Percentiles rank a stretch among this genome's conserved stretches.
These are phyloP conservation scores for Abelmoschus esculentus DNA, from an alignment of 345 rosid species.

Conservation along the genomic window DNA sequence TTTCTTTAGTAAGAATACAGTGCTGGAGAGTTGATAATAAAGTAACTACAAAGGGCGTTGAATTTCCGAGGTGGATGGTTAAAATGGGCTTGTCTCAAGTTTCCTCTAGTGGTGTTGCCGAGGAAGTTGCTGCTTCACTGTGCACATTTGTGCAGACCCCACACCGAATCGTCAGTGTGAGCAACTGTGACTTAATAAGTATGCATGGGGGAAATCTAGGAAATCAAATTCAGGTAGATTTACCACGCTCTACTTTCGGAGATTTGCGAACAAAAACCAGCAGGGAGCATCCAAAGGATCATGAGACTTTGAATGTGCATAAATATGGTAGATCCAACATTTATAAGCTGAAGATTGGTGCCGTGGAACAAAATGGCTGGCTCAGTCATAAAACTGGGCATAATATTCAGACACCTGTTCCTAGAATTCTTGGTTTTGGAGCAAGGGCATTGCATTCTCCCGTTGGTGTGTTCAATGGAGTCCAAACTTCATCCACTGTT, in stretches of 20 bases:
- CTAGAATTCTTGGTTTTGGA: slow-evolving; percentile 50
- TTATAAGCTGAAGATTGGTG: slow-evolving; percentile 24
- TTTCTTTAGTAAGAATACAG: slow-evolving; percentile 1
- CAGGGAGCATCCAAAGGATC: slow-evolving; percentile 20
- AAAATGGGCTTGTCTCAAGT: slow-evolving; percentile 63
- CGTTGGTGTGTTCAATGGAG: slow-evolving; percentile 17
- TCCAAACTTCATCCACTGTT: slow-evolving; percentile 24
- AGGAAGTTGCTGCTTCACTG: slow-evolving; percentile 29
- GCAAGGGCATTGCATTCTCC: slow-evolving; percentile 29
- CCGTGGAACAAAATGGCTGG: slow-evolving; percentile 22
- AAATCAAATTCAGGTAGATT: slow-evolving; percentile 23
- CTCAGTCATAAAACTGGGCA: slow-evolving; percentile 23
- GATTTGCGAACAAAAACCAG: slow-evolving; percentile 30
- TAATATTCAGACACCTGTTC: slow-evolving; percentile 31
- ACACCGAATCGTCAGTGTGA: slow-evolving; percentile 16
- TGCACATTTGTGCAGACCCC: slow-evolving; percentile 34
- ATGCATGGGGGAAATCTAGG: slow-evolving; percentile 26
- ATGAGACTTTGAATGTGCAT: slow-evolving; percentile 23
- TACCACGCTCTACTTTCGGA: slow-evolving; percentile 30
- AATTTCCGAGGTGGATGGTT: slow-evolving; percentile 1
- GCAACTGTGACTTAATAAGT: slow-evolving; percentile 38
- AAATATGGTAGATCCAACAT: slow-evolving; percentile 22
- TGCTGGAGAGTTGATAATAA: background rate
- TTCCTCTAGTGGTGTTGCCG: slow-evolving; percentile 32
- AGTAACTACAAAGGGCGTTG: slow-evolving; percentile 4